These are phyloP conservation scores for Solanum pimpinellifolium DNA, from an alignment of 257 asterid genomes.

Conservation along the genomic window DNA sequence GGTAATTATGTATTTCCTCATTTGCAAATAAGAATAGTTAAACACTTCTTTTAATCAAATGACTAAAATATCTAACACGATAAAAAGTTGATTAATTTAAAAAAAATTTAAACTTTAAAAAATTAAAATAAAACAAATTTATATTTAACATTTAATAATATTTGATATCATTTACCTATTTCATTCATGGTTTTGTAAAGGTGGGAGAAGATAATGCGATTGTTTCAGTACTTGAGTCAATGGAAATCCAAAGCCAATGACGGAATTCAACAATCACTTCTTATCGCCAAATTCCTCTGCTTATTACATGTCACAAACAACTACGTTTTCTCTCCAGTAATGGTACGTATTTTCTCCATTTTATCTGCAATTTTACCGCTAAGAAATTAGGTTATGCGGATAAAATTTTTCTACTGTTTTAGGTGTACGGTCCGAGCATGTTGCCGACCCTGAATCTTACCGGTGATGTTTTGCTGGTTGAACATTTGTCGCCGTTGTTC, in stretches of 20 bases:
- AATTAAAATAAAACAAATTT: too few relatives aligned
- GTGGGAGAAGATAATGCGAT: conserved; percentile 6
- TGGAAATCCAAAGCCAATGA: conserved; percentile 53
- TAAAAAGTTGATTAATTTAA: too few relatives aligned
- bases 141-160: too few relatives aligned
- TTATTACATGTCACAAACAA: conserved; percentile 57
- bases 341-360: conserved; percentile 19
- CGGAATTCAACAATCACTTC: conserved; percentile 34
- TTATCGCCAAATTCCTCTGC: conserved; percentile 56
- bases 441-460: conserved; percentile 83
- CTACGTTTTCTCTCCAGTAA: conserved; percentile 60
- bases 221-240: conserved; percentile 22
- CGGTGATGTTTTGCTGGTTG: conserved; percentile 78
- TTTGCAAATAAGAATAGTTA: too few relatives aligned
- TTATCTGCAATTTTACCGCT: neutral
- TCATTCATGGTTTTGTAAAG: neutral
- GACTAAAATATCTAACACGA: too few relatives aligned
- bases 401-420: neutral
- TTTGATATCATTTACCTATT: too few relatives aligned
- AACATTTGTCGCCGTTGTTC: conserved; percentile 58
- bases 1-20: too few relatives aligned
- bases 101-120: rapidly evolving
- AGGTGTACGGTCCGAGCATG: conserved; percentile 90
- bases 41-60: too few relatives aligned
- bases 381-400: neutral